phyloP scores from a whole-genome alignment of 116 monocot species.

The Trichopus zeylanicus region DNA sequence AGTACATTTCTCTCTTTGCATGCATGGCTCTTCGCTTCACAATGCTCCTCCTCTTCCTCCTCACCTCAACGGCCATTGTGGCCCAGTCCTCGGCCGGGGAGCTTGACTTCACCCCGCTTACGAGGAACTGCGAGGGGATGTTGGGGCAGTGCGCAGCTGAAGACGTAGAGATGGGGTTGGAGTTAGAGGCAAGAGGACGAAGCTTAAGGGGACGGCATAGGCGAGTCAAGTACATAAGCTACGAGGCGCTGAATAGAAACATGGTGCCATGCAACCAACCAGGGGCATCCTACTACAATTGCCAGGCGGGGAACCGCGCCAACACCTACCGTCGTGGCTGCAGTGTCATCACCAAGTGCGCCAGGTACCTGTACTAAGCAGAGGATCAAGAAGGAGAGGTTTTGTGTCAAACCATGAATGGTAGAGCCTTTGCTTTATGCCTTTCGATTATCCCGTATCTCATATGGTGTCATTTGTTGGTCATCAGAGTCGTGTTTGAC shows the following conservation, averaged over 20 bases:
- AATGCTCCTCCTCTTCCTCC: constrained; percentile 2
- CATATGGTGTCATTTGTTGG: too few relatives aligned
- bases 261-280: constrained; percentile 54
- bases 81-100: constrained; percentile 1
- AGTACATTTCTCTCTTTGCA: too few relatives aligned
- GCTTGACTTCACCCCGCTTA: background rate
- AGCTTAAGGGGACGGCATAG: background rate
- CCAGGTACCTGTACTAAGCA: constrained; percentile 4
- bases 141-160: constrained; percentile 28
- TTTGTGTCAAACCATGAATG: too few relatives aligned
- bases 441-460: too few relatives aligned
- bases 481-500: too few relatives aligned
- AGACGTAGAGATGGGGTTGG: constrained; percentile 41
- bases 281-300: constrained; percentile 74
- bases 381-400: background rate
- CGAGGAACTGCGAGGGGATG: constrained; percentile 2
- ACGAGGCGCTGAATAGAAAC: constrained; percentile 45
- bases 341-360: constrained; percentile 52
- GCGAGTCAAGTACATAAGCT: constrained; percentile 47
- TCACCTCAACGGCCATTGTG: background rate
- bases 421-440: too few relatives aligned
- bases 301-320: constrained; percentile 22
- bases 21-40: constrained; percentile 6
- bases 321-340: constrained; percentile 81
- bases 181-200: constrained; percentile 34